These are phyloP conservation scores for Alternaria postmessia DNA, from an alignment of 2,329 filamentous ascomycete genomes.

Conservation along the genomic window DNA sequence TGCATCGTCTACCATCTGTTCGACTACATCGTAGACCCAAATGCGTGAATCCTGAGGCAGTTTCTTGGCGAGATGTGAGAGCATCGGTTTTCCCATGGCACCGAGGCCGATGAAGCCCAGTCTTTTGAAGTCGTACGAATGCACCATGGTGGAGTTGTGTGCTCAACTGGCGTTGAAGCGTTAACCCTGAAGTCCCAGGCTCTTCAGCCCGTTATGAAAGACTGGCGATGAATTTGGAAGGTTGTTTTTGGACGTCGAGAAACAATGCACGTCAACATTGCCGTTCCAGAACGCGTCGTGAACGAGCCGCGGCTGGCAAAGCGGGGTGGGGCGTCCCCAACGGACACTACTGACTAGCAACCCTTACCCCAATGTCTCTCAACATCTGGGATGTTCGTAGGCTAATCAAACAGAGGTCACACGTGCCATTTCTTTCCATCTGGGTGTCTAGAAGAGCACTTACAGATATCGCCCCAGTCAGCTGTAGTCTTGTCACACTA, in stretches of 20 bases:
- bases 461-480: background rate
- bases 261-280: background rate
- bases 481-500: background rate
- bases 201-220: background rate
- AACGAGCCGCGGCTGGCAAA: conserved; percentile 7
- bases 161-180: background rate
- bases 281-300: background rate
- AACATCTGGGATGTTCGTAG: background rate
- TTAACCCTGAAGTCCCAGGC: background rate
- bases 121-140: conserved; percentile 31
- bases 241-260: background rate
- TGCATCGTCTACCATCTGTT: conserved; percentile 54
- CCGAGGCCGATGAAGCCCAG: conserved; percentile 64
- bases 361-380: background rate
- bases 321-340: conserved; percentile 22
- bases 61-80: conserved; percentile 59
- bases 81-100: conserved; percentile 65
- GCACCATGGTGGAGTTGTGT: conserved; percentile 27
- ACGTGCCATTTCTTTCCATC: background rate
- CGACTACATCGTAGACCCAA: conserved; percentile 60
- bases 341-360: background rate
- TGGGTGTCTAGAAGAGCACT: background rate
- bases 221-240: background rate
- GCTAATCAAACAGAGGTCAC: background rate
- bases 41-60: conserved; percentile 54